A percentile compares a stretch with the other conserved stretches of the same genome.
These are phyloP conservation scores for Sugiyamaella novakii DNA, from an alignment of 1,139 yeast genomes.

Conservation along the genomic window DNA sequence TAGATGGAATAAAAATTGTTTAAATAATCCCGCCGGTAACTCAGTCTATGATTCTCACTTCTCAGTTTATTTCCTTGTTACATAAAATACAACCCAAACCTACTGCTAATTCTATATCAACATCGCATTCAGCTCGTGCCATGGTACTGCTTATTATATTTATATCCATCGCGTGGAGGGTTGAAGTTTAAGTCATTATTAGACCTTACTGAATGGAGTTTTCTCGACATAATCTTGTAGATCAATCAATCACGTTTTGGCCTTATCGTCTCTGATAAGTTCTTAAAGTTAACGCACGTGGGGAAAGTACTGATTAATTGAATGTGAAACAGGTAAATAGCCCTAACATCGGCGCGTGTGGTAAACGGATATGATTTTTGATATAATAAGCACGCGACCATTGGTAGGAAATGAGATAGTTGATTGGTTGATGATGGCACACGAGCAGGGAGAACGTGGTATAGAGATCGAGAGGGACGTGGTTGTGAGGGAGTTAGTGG, in stretches of 20 bases:
- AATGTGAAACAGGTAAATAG: not conserved
- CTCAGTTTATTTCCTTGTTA: no score
- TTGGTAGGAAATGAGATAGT: not conserved
- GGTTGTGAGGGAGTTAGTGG: not conserved
- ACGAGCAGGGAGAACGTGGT: not conserved
- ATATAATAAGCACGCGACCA: conserved; percentile 15
- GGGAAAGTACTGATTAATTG: conserved; percentile 3
- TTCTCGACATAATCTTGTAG: conserved; percentile 7
- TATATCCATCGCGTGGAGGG: conserved; percentile 15
- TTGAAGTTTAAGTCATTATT: not conserved
- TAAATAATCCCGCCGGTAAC: no score
- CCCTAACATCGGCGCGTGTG: conserved; percentile 10
- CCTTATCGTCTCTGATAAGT: conserved; percentile 14
- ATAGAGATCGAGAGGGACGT: no score
- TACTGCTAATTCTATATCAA: no score
- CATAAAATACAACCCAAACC: no score
- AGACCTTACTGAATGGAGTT: not conserved
- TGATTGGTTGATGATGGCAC: conserved; percentile 8
- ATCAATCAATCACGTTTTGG: conserved; percentile 14
- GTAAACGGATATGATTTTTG: not conserved
- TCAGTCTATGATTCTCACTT: no score
- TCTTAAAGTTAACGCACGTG: conserved; percentile 13
- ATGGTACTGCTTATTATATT: no score
- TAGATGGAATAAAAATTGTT: no score
- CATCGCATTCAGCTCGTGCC: no score